Conservation (phyloP, 139 green algal species). For the Pseudopediastrum boryanum region DNA sequence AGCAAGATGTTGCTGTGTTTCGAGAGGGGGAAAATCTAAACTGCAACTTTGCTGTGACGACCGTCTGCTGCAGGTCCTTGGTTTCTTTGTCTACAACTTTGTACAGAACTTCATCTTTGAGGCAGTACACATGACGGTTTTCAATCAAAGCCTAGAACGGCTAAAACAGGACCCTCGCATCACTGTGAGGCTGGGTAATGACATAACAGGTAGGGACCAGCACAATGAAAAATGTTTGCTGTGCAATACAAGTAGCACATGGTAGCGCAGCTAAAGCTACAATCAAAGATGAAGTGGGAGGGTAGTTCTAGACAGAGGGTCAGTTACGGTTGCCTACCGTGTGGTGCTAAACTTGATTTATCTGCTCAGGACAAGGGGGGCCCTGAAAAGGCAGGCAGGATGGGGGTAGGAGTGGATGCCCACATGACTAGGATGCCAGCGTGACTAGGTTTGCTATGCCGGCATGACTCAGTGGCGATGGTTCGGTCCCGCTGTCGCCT, state of each 20-base stretch:
- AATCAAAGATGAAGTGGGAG: neutral
- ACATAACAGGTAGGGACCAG: constrained; percentile 57
- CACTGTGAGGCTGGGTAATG: constrained; percentile 74
- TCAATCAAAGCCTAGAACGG: constrained; percentile 83
- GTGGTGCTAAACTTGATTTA: neutral
- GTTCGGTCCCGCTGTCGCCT: no score
- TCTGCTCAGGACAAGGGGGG: no score
- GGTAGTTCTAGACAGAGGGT: neutral
- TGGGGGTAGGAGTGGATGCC: no score
- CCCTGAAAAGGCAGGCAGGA: no score
- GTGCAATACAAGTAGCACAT: neutral
- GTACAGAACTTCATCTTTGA: constrained; percentile 68
- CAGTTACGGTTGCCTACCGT: neutral
- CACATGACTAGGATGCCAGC: no score
- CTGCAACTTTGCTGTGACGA: no score
- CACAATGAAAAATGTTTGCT: neutral
- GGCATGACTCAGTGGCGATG: no score
- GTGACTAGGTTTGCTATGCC: no score
- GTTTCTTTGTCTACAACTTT: constrained; percentile 63
- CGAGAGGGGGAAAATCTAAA: no score
- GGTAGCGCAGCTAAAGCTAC: no score
- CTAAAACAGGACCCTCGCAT: constrained; percentile 88
- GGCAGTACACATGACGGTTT: constrained; percentile 88
- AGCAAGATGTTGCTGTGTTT: no score
- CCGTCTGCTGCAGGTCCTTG: constrained; percentile 48